Evolutionary conservation across 2,329 filamentous ascomycete species (phyloP), one percentile per base, ranked within the genome.

Genomic region (Chrysoporthe austroafricana): DNA sequence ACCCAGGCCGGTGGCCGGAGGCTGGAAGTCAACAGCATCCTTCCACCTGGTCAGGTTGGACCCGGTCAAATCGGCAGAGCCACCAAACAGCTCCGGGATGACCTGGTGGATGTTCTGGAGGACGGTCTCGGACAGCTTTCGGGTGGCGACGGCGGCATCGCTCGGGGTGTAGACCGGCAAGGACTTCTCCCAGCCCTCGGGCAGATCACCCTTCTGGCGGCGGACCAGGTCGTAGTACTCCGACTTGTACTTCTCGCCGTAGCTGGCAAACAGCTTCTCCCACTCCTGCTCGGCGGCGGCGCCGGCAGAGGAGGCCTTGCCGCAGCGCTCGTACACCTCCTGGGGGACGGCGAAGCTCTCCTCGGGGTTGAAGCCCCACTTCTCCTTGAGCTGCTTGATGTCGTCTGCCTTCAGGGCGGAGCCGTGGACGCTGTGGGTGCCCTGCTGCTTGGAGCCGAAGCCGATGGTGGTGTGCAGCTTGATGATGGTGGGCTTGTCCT

Each of bases 21-120:
- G 93, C 86, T 99, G 96, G 90, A 99, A 98, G 86, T 99, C 96
- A 73, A 95, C 89, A 67, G 96, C 95, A 66, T 89, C 88, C 91
- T 98, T 99, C 94, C 94, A 97, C 80, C 94, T 90, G 74, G 96
- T 99, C 85, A 98, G 91, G 89, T 99, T 99, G 79, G 96, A 98
- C 78, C 93, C 93, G 79, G 96, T 99, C 86, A 99, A 82, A 87
- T 99, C 96, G 75, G 96, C 96, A 72, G 96, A 99, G 76, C 96
- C 96, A 79, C 95, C 97, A 70, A 99, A 82, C 68, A 99, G 90
- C 83, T 98, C 96, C 73, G 96, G 96, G 66, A 99, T 79, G 73
- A 85, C 88, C 63, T 86, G 82, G 85, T 97, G 89, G 76, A 99
- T 90, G 82, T 94, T 95, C 84, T 91, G 86, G 73, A 99, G 89